Evolutionary conservation across 306 rosid genomes (phyloP).

Genomic region (Sicyos baderoa): DNA sequence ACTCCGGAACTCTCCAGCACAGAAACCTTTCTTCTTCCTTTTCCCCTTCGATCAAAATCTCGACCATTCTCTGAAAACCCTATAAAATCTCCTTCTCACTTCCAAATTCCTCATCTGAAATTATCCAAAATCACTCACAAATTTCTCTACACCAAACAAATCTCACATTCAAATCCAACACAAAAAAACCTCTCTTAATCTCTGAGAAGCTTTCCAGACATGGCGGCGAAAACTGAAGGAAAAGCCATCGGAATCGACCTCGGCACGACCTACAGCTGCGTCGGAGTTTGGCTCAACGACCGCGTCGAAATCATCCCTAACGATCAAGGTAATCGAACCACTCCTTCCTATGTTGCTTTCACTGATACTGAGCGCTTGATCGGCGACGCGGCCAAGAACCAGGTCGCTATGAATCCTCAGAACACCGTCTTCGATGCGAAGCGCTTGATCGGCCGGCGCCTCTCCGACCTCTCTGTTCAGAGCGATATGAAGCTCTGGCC

Average conservation of each 20-base stretch:
- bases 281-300: constrained; percentile 72
- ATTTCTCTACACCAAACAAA: background rate
- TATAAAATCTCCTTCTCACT: background rate
- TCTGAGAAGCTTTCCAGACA: constrained; percentile 6
- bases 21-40: background rate
- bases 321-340: constrained; percentile 82
- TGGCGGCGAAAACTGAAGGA: constrained; percentile 61
- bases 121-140: background rate
- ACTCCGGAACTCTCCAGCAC: constrained; percentile 36
- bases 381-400: constrained; percentile 59
- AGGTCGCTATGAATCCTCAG: constrained; percentile 73
- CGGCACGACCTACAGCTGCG: constrained; percentile 87
- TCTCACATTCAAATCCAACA: background rate
- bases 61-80: constrained; percentile 2
- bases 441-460: constrained; percentile 60
- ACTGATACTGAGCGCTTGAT: constrained; percentile 52
- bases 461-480: constrained; percentile 53
- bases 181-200: background rate
- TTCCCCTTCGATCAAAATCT: constrained; percentile 6
- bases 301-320: constrained; percentile 81
- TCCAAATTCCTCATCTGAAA: background rate
- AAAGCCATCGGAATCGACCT: constrained; percentile 85
- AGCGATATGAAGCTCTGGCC: constrained; percentile 86
- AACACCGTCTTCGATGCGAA: constrained; percentile 85
- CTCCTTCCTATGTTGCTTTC: constrained; percentile 85